Evolutionary conservation across 2,329 filamentous ascomycete genomes (phyloP), one percentile per base, ranked within the genome.

Genomic region (Exutisphaerella laricina): DNA sequence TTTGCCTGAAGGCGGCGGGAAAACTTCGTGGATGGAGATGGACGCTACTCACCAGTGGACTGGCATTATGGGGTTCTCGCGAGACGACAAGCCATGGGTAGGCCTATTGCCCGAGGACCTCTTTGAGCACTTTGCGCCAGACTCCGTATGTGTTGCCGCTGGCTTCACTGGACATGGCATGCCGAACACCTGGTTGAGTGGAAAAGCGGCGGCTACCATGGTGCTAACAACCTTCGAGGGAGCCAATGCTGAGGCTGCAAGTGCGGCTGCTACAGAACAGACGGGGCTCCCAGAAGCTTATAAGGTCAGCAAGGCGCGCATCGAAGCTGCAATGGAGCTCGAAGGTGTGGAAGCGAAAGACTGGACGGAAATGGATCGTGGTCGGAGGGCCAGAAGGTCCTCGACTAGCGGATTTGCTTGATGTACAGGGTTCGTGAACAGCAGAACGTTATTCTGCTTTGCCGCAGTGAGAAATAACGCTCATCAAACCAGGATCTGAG

Each of bases 31-130:
- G 58, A 62, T 5, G 68, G 71, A 74, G 52, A 59, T 78, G 23
- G 47, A 67, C 36, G 72, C 74, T 2, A 65, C 61, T 3, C 62
- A 66, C 35, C 65, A 76, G 58, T 90, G 85, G 85, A 85, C 82
- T 1, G 85, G 85, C 0, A 84, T 88, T 53, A 89, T 88, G 85
- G 85, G 82, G 0, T 88, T 79, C 62, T 80, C 77, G 21, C 68
- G 79, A 5, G 85, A 89, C 59, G 68, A 73, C 0, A 63, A 74
- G 38, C 84, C 85, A 0, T 88, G 81, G 80, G 80, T 89, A 2
- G 85, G 85, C 0, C 64, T 67, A 7, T 75, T 88, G n/a, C 79
- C 80, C 0, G 60, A 4, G 51, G 74, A 17, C 65, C 2, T 33
- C 6, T 33, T 18, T 12, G 16, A 17, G 13, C 9, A n/a, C 8